Evolutionary conservation across 2,329 filamentous ascomycete genomes (phyloP).

Genomic region (Dendryphion nanum): DNA sequence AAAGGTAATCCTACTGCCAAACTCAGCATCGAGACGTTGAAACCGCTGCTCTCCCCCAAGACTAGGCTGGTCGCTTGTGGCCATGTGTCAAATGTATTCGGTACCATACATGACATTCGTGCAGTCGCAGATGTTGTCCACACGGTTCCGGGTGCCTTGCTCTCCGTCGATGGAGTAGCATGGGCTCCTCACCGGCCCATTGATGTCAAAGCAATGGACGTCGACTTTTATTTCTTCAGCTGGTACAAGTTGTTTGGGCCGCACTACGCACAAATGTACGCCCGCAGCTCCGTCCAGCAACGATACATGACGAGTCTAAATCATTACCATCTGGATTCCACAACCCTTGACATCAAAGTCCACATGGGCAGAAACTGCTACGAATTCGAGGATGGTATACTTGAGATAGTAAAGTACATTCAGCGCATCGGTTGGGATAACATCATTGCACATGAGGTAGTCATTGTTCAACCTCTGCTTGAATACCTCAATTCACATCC

Average conservation of each 20-base stretch:
- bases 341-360: constrained; percentile 59
- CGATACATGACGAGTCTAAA: constrained; percentile 55
- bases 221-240: constrained; percentile 69
- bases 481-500: background rate
- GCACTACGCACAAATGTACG: constrained; percentile 67
- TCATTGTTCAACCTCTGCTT: background rate
- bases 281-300: constrained; percentile 53
- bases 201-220: constrained; percentile 62
- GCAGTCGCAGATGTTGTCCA: constrained; percentile 10
- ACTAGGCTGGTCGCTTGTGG: constrained; percentile 2
- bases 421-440: constrained; percentile 9
- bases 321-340: constrained; percentile 60
- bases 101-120: constrained; percentile 1
- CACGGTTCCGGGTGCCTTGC: constrained; percentile 48
- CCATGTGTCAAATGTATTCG: constrained; percentile 4
- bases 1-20: background rate
- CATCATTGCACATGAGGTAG: constrained; percentile 56
- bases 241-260: constrained; percentile 76
- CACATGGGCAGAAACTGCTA: constrained; percentile 68
- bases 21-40: background rate
- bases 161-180: constrained; percentile 70
- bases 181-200: constrained; percentile 68
- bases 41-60: constrained; percentile 1
- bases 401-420: constrained; percentile 56
- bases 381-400: constrained; percentile 62